phyloP scores from a whole-genome alignment of 768 basidiomycete genomes.

The Hemileccinum impolitum region DNA sequence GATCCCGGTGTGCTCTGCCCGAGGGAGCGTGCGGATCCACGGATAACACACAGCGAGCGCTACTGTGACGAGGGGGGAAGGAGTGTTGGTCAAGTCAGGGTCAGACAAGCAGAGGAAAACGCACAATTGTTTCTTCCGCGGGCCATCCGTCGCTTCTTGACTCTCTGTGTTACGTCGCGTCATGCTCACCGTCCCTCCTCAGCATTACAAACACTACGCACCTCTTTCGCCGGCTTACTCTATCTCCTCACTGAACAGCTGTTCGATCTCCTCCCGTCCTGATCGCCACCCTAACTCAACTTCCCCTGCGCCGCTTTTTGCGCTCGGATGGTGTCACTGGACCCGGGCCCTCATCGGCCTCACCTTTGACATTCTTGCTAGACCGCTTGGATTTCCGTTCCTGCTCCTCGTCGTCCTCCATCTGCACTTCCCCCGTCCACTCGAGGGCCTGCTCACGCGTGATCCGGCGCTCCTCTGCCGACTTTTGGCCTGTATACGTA shows the following conservation, averaged over 20 bases:
- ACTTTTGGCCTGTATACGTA: slow-evolving; percentile 65
- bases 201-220: slow-evolving; percentile 24
- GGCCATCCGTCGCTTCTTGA: slow-evolving; percentile 59
- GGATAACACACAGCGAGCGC: too few relatives aligned
- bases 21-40: too few relatives aligned
- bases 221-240: slow-evolving; percentile 65
- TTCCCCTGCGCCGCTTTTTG: slow-evolving; percentile 82
- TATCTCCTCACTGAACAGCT: slow-evolving; percentile 67
- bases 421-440: slow-evolving; percentile 68
- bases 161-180: slow-evolving; percentile 44
- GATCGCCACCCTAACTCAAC: slow-evolving; percentile 50
- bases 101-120: too few relatives aligned
- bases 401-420: slow-evolving; percentile 75
- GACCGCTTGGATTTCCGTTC: slow-evolving; percentile 60
- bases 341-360: slow-evolving; percentile 41
- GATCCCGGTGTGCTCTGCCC: too few relatives aligned
- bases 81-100: too few relatives aligned
- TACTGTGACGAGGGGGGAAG: not conserved
- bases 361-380: slow-evolving; percentile 51
- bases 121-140: slow-evolving; percentile 76
- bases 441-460: slow-evolving; percentile 77
- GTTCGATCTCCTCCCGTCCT: slow-evolving; percentile 59
- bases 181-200: not conserved
- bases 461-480: slow-evolving; percentile 74
- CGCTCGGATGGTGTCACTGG: slow-evolving; percentile 37